Evolutionary conservation across 768 basidiomycete genomes (phyloP).

Genomic region (Suillus ampliporus): DNA sequence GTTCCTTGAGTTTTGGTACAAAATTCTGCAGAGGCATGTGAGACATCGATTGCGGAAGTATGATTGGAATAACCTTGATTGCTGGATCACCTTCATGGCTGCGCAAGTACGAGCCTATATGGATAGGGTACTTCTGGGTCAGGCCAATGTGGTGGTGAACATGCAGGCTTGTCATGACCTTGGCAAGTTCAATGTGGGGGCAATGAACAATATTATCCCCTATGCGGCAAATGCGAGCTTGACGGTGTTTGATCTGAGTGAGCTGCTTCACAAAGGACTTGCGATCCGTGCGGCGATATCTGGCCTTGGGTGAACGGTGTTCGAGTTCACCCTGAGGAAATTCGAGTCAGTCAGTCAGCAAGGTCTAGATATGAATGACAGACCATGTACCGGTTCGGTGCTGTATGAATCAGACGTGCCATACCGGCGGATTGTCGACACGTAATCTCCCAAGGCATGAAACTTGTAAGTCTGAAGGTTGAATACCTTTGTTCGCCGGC

Average conservation of each 20-base stretch:
- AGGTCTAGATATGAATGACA: too few relatives aligned
- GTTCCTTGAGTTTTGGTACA: neutral
- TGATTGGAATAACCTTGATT: neutral
- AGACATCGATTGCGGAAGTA: too few relatives aligned
- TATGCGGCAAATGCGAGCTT: neutral
- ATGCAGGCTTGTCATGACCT: neutral
- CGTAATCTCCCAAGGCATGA: slow-evolving; percentile 29
- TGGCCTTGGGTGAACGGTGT: slow-evolving; percentile 10
- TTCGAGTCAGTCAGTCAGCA: too few relatives aligned
- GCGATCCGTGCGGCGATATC: neutral
- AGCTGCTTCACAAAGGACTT: neutral
- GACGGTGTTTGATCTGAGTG: slow-evolving; percentile 6
- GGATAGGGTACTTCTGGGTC: slow-evolving; percentile 19
- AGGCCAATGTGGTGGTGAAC: slow-evolving; percentile 7
- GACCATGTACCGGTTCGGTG: slow-evolving; percentile 33
- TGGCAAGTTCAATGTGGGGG: neutral
- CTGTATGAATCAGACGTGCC: slow-evolving; percentile 44
- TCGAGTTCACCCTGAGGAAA: slow-evolving; percentile 18
- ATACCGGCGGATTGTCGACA: slow-evolving; percentile 19
- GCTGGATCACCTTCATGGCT: neutral
- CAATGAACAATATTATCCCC: neutral
- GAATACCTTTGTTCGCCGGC: too few relatives aligned
- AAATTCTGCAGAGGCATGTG: neutral
- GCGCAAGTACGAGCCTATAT: slow-evolving; percentile 12
- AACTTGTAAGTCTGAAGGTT: slow-evolving; percentile 32